Conservation (phyloP, 441 rosid species). For the Aleurites moluccanus region DNA sequence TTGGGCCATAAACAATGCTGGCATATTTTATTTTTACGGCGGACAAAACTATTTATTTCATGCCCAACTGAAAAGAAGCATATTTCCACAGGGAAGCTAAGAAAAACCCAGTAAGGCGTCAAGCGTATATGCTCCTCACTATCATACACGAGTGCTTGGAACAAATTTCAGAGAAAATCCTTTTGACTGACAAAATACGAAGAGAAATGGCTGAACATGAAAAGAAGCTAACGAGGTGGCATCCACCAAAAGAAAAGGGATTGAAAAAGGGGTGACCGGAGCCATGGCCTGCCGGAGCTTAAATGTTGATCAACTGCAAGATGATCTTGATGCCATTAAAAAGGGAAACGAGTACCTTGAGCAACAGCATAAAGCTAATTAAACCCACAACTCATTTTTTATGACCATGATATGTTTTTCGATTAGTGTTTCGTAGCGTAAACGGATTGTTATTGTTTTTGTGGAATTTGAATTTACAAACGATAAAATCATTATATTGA, state of each 20-base stretch:
- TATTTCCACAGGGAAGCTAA: slow-evolving; percentile 68
- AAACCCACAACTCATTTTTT: too few species aligned
- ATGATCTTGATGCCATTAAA: slow-evolving; percentile 55
- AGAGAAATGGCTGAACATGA: slow-evolving; percentile 69
- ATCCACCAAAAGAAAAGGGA: too few species aligned
- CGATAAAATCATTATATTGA: background rate
- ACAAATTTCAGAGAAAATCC: slow-evolving; percentile 65
- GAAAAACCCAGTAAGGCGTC: slow-evolving; percentile 59
- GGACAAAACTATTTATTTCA: background rate
- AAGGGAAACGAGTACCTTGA: slow-evolving; percentile 58
- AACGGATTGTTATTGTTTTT: too few species aligned
- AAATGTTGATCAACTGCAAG: slow-evolving; percentile 52
- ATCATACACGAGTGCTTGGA: slow-evolving; percentile 75
- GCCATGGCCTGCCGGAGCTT: slow-evolving; percentile 50
- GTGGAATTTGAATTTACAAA: background rate
- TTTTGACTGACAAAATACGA: slow-evolving; percentile 54
- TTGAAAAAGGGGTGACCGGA: too few species aligned
- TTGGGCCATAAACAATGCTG: background rate
- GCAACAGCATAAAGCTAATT: slow-evolving; percentile 24
- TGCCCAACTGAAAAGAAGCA: slow-evolving; percentile 17
- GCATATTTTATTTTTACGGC: background rate
- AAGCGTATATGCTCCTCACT: slow-evolving; percentile 68
- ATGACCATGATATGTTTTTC: slow-evolving; percentile 11
- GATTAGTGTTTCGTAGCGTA: too few species aligned
- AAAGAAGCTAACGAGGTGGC: slow-evolving; percentile 79